Percentiles rank a stretch among this genome's conserved stretches.
Evolutionary conservation across 2,329 filamentous ascomycete genomes (phyloP).

Genomic region (Macrophomina tecta): DNA sequence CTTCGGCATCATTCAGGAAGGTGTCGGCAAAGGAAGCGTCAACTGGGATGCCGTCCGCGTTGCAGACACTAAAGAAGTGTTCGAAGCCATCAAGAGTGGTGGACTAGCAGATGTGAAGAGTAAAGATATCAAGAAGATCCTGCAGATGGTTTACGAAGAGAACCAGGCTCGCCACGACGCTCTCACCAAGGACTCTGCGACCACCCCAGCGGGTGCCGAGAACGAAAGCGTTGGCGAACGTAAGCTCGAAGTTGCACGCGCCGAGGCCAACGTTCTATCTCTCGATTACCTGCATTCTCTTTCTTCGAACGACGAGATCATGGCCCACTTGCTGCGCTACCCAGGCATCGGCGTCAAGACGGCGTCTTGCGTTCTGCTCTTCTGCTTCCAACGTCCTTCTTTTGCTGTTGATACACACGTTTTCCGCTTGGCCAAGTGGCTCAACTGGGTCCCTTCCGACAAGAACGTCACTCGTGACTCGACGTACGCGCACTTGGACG

Average conservation of each 20-base stretch:
- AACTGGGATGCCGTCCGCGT: constrained; percentile 74
- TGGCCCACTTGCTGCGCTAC: constrained; percentile 63
- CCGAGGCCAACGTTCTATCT: constrained; percentile 66
- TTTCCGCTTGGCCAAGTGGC: constrained; percentile 66
- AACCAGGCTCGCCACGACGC: constrained; percentile 64
- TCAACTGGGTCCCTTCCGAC: constrained; percentile 64
- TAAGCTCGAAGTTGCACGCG: constrained; percentile 62
- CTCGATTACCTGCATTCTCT: constrained; percentile 65
- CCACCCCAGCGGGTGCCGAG: constrained; percentile 45
- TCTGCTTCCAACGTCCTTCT: constrained; percentile 67
- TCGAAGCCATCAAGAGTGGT: constrained; percentile 71
- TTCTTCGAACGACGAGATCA: constrained; percentile 61
- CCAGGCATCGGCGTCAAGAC: constrained; percentile 72
- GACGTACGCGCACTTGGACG: constrained; percentile 66
- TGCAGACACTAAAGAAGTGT: constrained; percentile 66
- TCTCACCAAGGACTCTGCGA: constrained; percentile 50
- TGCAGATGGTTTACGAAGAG: constrained; percentile 74
- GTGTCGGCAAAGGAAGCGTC: constrained; percentile 73
- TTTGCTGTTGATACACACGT: constrained; percentile 73
- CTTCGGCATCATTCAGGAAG: constrained; percentile 68
- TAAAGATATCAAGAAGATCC: constrained; percentile 73
- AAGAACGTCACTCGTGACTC: constrained; percentile 55
- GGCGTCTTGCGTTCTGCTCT: constrained; percentile 68
- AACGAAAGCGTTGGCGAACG: constrained; percentile 59
- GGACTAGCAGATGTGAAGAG: constrained; percentile 75